A percentile compares a stretch with the other conserved stretches of the same genome.
Conservation (phyloP, 208 protist genomes). For the Herpetomonas samuelpessoai region DNA sequence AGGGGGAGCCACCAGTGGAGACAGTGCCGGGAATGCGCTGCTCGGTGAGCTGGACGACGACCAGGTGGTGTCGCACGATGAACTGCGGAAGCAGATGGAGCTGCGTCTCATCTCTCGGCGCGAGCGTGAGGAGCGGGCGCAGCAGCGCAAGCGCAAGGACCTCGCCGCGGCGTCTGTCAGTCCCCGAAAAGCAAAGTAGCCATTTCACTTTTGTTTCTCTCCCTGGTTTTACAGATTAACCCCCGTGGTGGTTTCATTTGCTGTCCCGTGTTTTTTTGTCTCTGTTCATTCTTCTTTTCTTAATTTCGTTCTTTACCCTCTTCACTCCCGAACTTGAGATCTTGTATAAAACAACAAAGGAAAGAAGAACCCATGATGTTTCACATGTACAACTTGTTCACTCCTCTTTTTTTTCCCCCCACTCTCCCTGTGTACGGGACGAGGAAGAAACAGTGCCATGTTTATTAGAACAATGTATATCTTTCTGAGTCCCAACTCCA, state of each 20-base stretch:
- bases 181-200: conserved; percentile 15
- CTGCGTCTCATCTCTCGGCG: conserved; percentile 61
- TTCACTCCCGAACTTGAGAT: conserved; percentile 3
- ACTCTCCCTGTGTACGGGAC: too few species aligned
- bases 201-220: background rate
- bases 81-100: conserved; percentile 83
- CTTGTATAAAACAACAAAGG: conserved; percentile 6
- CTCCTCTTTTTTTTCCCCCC: too few species aligned
- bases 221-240: background rate
- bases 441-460: background rate
- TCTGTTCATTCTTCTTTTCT: conserved; percentile 4
- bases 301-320: background rate
- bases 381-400: too few species aligned
- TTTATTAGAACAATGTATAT: background rate
- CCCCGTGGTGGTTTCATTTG: conserved; percentile 9
- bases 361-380: conserved; percentile 5
- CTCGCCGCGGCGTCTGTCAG: conserved; percentile 16
- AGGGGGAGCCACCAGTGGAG: conserved; percentile 21
- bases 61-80: conserved; percentile 80
- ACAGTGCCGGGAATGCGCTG: conserved; percentile 11
- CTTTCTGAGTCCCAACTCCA: too few species aligned
- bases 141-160: conserved; percentile 57
- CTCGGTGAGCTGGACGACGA: conserved; percentile 55
- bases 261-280: conserved; percentile 16
- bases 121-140: conserved; percentile 76